Conservation (phyloP, 2,329 filamentous ascomycete species). For the Trichoderma guizhouense region DNA sequence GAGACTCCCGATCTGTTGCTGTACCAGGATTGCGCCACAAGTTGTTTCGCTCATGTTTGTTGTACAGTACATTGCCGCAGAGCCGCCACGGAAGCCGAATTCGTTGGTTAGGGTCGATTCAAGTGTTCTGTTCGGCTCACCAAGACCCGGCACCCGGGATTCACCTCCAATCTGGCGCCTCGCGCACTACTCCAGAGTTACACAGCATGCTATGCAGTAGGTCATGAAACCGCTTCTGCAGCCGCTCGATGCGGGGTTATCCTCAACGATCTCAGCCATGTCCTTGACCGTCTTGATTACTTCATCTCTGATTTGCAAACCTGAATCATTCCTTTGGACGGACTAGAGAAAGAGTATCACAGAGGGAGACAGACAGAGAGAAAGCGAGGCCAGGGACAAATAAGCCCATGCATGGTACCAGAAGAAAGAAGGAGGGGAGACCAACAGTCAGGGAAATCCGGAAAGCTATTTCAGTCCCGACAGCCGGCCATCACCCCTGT, state of each 20-base stretch:
- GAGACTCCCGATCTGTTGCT: conserved; percentile 10
- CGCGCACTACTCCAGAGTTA: conserved; percentile 1
- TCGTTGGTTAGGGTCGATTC: neutral
- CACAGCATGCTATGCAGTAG: conserved; percentile 11
- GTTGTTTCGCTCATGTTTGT: neutral
- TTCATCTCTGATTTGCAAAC: neutral
- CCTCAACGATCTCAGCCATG: neutral
- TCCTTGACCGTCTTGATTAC: neutral
- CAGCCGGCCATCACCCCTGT: neutral
- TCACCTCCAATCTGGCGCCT: neutral
- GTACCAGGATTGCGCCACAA: neutral
- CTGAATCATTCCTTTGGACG: neutral
- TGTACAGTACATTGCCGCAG: neutral
- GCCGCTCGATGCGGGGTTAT: conserved; percentile 9
- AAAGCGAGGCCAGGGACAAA: neutral
- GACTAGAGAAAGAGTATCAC: too few species aligned
- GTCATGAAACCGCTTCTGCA: neutral
- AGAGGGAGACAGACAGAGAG: neutral
- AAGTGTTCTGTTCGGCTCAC: conserved; percentile 4
- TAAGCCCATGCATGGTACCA: neutral
- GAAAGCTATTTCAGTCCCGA: neutral
- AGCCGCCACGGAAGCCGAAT: conserved; percentile 7
- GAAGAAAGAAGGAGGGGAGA: neutral
- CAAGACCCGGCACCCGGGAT: conserved; percentile 16
- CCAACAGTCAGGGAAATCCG: neutral